Evolutionary conservation across 805 yeast genomes (phyloP).

Genomic region (Yamadazyma kitorensis): DNA sequence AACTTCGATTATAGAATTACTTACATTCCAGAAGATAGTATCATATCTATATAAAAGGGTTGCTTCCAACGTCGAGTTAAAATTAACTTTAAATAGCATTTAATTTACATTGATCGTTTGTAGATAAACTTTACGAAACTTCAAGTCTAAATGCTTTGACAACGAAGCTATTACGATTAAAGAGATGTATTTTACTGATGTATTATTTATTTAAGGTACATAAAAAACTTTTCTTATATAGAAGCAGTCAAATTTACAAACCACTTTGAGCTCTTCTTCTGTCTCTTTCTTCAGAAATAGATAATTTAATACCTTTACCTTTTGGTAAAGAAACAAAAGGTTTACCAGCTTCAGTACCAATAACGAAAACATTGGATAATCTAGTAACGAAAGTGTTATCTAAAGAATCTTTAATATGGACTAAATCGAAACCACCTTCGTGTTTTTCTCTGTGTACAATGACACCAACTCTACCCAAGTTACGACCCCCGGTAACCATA

Average conservation of each 20-base stretch:
- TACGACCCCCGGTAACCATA: constrained; percentile 44
- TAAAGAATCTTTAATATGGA: constrained; percentile 40
- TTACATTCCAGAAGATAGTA: constrained; percentile 55
- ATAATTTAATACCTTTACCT: constrained; percentile 44
- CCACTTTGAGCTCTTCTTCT: constrained; percentile 41
- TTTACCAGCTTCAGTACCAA: constrained; percentile 42
- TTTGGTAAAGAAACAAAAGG: constrained; percentile 41
- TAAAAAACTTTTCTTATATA: too few relatives aligned
- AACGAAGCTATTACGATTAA: too few relatives aligned
- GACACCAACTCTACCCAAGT: constrained; percentile 44
- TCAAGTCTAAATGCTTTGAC: too few relatives aligned
- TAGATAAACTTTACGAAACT: too few relatives aligned
- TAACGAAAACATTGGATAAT: constrained; percentile 39
- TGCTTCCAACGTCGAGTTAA: too few relatives aligned
- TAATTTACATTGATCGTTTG: too few relatives aligned
- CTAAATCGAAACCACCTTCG: constrained; percentile 44
- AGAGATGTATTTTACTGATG: too few relatives aligned
- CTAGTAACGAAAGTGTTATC: constrained; percentile 43
- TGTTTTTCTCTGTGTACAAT: constrained; percentile 42
- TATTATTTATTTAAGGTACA: too few relatives aligned
- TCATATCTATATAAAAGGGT: constrained; percentile 20
- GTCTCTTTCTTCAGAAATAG: constrained; percentile 44
- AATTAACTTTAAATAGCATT: too few relatives aligned
- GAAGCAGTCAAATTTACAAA: constrained; percentile 15
- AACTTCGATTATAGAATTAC: constrained; percentile 67